Conservation (phyloP, 2,329 filamentous ascomycete species). For the Curvularia eragrostidis region DNA sequence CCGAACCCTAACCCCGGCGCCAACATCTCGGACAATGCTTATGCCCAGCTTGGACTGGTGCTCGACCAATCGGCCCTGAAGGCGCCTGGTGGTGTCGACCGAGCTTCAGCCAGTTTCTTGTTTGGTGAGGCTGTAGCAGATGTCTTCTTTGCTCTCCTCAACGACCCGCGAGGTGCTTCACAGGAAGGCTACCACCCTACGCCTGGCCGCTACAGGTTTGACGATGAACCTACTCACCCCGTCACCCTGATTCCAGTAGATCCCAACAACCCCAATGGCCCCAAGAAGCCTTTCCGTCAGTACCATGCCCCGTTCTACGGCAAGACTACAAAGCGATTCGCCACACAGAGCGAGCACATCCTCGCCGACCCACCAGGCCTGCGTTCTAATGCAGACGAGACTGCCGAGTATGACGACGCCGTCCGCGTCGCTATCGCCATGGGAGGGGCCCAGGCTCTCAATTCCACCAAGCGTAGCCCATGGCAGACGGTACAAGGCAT, state of each 20-base stretch:
- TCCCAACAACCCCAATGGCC: constrained; percentile 31
- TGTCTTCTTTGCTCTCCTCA: constrained; percentile 28
- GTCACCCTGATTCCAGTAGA: constrained; percentile 30
- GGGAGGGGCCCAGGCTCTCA: constrained; percentile 19
- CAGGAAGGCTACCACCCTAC: constrained; percentile 26
- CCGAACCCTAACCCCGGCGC: constrained; percentile 6
- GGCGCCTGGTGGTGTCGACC: constrained; percentile 18
- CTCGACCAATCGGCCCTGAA: constrained; percentile 10
- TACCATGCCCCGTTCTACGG: constrained; percentile 36
- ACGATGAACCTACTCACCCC: constrained; percentile 36
- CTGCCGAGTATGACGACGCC: constrained; percentile 22
- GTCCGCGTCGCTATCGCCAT: constrained; percentile 17
- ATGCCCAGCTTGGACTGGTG: constrained; percentile 17
- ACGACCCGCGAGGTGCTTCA: constrained; percentile 16
- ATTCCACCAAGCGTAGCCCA: constrained; percentile 22
- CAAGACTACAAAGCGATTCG: constrained; percentile 29
- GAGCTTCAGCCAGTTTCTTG: constrained; percentile 24
- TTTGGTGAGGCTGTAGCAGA: constrained; percentile 31
- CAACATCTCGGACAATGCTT: constrained; percentile 19
- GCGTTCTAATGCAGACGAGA: constrained; percentile 11
- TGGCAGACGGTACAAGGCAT: constrained; percentile 19
- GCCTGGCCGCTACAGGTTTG: constrained; percentile 28
- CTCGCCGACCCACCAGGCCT: constrained; percentile 23
- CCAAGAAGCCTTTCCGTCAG: constrained; percentile 22
- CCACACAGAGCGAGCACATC: constrained; percentile 22